Evolutionary conservation across 2,329 filamentous ascomycete species (phyloP), one percentile per base, ranked within the genome.

Genomic region (Diaporthe nobilis): DNA sequence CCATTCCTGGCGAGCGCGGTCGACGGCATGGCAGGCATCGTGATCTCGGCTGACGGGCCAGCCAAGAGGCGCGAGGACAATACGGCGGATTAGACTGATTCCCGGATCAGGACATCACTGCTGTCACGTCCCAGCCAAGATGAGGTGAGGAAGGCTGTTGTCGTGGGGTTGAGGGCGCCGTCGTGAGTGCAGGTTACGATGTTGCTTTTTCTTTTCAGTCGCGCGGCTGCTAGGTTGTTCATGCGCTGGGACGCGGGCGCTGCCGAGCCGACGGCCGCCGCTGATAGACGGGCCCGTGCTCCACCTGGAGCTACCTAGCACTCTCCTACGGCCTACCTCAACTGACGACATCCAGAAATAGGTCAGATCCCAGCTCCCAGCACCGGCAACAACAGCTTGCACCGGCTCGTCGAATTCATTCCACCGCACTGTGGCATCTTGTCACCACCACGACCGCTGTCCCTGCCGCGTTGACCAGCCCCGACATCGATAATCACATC

Each of bases 311-410:
- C 53, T 55, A n/a, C 15, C 53, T 55, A 55, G 39, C 53, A 34
- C 44, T 37, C 71, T 44, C 61, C 49, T 44, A 47, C 75, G 84
- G 22, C 78, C 80, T 20, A 80, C 80, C 80, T 77, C 80, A 79
- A 53, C 81, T 79, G 80, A 81, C 74, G 85, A 85, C 72, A 81
- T 90, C 73, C 83, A 85, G 44, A 87, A 88, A 57, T 85, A 76
- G 75, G 49, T 47, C 47, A n/a, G 17, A 28, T 20, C 57, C 25
- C 53, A 70, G 49, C 42, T 57, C 39, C 49, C 49, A 49, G 55
- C 67, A 37, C 22, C 47, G 47, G 49, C 34, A 31, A 39, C 67
- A 31, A 42, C 37, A 42, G 49, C 60, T 57, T 55, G 37, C 58
- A 53, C 28, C 49, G 25, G 60, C 71, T 31, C 15, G 20, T 34